Conservation (phyloP, 257 asterid species). For the Primulina eburnea region DNA sequence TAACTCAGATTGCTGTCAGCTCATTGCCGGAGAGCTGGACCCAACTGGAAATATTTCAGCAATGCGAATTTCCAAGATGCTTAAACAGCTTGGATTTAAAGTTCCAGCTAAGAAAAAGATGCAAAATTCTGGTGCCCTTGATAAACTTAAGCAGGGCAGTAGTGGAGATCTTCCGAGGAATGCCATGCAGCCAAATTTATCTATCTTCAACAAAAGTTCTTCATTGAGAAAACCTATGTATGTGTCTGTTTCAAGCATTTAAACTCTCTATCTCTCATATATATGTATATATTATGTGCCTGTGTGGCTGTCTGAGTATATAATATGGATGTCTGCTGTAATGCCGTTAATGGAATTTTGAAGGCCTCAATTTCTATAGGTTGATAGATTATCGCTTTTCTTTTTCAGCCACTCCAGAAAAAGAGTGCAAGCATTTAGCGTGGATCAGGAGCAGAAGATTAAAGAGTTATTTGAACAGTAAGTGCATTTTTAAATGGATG, state of each 20-base stretch:
- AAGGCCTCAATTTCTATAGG: constrained; percentile 9
- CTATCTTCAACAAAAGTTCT: constrained; percentile 33
- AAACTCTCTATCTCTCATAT: background rate
- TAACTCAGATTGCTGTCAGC: constrained; percentile 49
- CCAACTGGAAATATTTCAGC: constrained; percentile 50
- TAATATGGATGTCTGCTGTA: background rate
- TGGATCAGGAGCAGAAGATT: constrained; percentile 72
- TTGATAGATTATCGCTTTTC: constrained; percentile 18
- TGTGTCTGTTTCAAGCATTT: constrained; percentile 32
- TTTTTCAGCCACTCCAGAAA: constrained; percentile 67
- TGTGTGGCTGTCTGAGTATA: no score
- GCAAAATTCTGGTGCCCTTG: constrained; percentile 30
- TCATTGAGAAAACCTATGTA: constrained; percentile 56
- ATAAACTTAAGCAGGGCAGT: constrained; percentile 28
- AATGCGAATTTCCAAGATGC: constrained; percentile 45
- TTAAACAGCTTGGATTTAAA: constrained; percentile 56
- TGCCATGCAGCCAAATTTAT: constrained; percentile 27
- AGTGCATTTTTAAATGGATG: constrained; percentile 36
- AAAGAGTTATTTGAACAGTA: constrained; percentile 81
- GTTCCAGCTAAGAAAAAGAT: constrained; percentile 47
- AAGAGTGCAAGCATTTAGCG: constrained; percentile 69
- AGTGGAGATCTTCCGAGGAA: constrained; percentile 28
- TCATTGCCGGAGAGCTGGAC: constrained; percentile 64
- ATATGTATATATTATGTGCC: no score
- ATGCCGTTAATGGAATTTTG: background rate